These are phyloP conservation scores for Boletus tomentosulus DNA, from an alignment of 768 basidiomycete species.

Conservation along the genomic window DNA sequence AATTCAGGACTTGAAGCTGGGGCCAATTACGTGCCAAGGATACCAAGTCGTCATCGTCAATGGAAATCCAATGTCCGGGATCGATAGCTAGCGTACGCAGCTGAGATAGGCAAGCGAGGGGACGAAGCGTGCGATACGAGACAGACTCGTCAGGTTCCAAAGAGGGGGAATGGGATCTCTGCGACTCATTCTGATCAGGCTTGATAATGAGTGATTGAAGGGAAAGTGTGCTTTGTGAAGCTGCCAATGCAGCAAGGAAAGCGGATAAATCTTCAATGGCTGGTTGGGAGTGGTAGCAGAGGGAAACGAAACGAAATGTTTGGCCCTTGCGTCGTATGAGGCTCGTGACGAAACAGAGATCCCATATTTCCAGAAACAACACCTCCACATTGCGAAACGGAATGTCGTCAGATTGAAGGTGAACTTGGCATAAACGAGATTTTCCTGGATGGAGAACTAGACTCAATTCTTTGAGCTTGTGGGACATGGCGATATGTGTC, in stretches of 20 bases:
- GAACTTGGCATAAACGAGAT: neutral
- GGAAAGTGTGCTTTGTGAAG: neutral
- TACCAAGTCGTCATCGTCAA: slow-evolving; percentile 2
- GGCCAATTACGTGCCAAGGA: slow-evolving; percentile 5
- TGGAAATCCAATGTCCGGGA: neutral
- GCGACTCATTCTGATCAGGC: neutral
- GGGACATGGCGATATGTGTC: neutral
- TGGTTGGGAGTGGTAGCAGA: neutral
- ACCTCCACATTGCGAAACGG: neutral
- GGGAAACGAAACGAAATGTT: neutral
- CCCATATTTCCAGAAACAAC: neutral
- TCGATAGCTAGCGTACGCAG: neutral
- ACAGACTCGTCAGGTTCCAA: neutral
- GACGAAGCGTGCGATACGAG: neutral
- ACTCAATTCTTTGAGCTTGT: neutral
- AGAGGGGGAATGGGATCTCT: neutral
- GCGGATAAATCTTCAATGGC: neutral
- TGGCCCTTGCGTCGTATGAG: slow-evolving; percentile 1
- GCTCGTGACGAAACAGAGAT: neutral
- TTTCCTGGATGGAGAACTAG: neutral
- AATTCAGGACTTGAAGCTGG: neutral
- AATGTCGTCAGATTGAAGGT: neutral
- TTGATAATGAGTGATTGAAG: neutral
- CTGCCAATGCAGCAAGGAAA: neutral
- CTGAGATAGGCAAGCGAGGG: neutral